phyloP scores from a whole-genome alignment of 441 rosid species.

The Eugenia klotzschiana region DNA sequence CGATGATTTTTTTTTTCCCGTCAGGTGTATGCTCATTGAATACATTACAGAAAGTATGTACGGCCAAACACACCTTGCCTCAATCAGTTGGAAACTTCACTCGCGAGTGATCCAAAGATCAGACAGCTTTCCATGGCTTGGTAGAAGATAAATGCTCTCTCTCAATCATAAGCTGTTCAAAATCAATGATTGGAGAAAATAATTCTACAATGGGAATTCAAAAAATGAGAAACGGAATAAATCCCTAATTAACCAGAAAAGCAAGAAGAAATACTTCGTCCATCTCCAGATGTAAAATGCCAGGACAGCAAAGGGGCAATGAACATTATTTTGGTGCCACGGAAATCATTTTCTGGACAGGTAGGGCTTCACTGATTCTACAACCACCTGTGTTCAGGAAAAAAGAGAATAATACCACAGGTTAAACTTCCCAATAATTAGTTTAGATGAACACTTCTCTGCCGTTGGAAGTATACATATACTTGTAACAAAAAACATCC shows the following conservation, averaged over 20 bases:
- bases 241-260: not conserved
- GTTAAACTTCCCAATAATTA: not conserved
- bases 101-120: not conserved
- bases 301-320: not conserved
- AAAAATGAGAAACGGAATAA: not conserved
- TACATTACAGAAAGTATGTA: not conserved
- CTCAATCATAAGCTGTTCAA: not conserved
- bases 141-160: not conserved
- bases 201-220: not conserved
- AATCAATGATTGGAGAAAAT: not conserved
- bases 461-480: not conserved
- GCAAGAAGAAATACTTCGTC: not conserved
- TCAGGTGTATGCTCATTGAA: not conserved
- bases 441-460: not conserved
- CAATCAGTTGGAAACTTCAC: not conserved
- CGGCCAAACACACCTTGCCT: not conserved
- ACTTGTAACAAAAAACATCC: not conserved
- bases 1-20: not conserved
- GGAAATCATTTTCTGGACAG: not conserved
- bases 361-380: slow-evolving; percentile 11
- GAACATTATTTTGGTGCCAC: not conserved
- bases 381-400: slow-evolving; percentile 3
- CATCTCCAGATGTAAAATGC: not conserved
- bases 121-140: not conserved
- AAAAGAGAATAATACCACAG: not conserved